phyloP scores from a whole-genome alignment of 768 basidiomycete species.

The Hygrophorus russula region DNA sequence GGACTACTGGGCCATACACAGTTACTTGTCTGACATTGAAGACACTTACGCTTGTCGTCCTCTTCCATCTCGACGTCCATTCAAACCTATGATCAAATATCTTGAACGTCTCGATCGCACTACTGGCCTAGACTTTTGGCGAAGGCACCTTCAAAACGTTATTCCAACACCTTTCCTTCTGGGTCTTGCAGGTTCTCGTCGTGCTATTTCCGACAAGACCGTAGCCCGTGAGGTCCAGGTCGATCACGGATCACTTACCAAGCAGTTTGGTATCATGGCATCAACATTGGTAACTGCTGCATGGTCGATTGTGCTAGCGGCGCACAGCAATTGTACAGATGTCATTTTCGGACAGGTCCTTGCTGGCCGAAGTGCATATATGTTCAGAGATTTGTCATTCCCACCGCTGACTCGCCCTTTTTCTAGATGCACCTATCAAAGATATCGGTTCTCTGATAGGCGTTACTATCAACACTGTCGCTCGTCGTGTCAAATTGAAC shows the following conservation, averaged over 20 bases:
- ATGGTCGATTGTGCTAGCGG: conserved; percentile 2
- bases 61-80: conserved; percentile 1
- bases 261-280: not conserved
- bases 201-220: not conserved
- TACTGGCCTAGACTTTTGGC: not conserved
- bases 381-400: not conserved
- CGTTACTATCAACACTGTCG: conserved; percentile 2
- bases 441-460: not conserved
- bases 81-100: conserved; percentile 2
- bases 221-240: not conserved
- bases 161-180: conserved; percentile 1
- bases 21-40: not conserved
- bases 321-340: not conserved
- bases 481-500: conserved; percentile 1
- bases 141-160: not conserved
- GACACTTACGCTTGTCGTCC: not conserved
- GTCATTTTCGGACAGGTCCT: not conserved
- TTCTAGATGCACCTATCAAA: conserved; percentile 1
- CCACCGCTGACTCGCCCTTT: not conserved
- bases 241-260: not conserved
- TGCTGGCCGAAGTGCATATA: not conserved
- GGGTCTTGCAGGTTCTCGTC: not conserved
- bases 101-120: not conserved
- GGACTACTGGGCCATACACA: conserved; percentile 1
- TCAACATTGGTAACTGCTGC: conserved; percentile 1